Percentiles rank a stretch among this genome's conserved stretches.
These are phyloP conservation scores for Fusarium anguioides DNA, from an alignment of 2,329 filamentous ascomycete genomes.

Conservation along the genomic window DNA sequence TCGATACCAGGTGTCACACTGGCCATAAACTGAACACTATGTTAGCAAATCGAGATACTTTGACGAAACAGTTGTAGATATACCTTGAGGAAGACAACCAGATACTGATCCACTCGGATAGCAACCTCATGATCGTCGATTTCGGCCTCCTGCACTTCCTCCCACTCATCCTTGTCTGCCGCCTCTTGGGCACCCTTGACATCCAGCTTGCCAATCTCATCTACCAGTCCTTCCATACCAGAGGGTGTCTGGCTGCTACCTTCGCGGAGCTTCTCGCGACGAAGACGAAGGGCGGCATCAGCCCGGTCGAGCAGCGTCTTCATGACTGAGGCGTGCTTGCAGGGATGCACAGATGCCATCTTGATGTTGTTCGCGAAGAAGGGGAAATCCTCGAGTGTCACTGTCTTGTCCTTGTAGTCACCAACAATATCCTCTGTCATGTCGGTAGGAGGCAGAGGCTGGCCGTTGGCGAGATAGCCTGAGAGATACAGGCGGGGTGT, in stretches of 20 bases:
- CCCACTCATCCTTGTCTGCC: constrained; percentile 71
- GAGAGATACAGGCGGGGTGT: constrained; percentile 96
- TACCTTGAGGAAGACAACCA: constrained; percentile 88
- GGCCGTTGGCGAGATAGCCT: constrained; percentile 82
- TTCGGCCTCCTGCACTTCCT: constrained; percentile 70
- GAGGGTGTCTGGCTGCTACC: constrained; percentile 33
- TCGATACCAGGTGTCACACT: constrained; percentile 91
- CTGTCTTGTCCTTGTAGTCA: constrained; percentile 98
- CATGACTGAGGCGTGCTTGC: constrained; percentile 98
- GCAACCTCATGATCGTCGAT: constrained; percentile 78
- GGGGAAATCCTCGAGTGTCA: constrained; percentile 96
- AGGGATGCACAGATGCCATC: constrained; percentile 97
- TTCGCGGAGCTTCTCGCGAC: constrained; percentile 81
- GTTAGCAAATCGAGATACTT: constrained; percentile 4
- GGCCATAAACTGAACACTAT: constrained; percentile 71
- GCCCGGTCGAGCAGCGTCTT: constrained; percentile 96
- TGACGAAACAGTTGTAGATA: constrained; percentile 36
- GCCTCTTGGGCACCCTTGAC: constrained; percentile 63
- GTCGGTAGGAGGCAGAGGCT: constrained; percentile 81
- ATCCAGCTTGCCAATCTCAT: constrained; percentile 77
- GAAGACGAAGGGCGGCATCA: constrained; percentile 89
- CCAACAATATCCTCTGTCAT: constrained; percentile 99
- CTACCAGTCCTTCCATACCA: constrained; percentile 87
- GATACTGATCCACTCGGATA: constrained; percentile 88
- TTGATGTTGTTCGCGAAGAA: constrained; percentile 93